Evolutionary conservation across 1,284 basidiomycete species (phyloP).

Genomic region (Puccinia brachypodii): DNA sequence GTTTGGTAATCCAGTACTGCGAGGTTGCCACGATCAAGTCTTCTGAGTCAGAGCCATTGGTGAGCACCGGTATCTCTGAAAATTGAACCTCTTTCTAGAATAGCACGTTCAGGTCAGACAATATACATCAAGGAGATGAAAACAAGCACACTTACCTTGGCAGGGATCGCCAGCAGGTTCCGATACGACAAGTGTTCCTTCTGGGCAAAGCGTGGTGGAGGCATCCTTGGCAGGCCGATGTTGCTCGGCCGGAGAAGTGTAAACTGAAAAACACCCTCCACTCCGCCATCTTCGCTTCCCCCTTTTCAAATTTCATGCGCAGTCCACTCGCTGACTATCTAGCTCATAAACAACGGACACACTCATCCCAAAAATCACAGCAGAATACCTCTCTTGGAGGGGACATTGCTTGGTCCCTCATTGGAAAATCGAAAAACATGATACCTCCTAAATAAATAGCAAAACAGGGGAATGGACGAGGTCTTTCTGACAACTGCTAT

Average conservation of each 20-base stretch:
- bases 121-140: neutral
- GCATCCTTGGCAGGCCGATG: neutral
- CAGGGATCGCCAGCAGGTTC: conserved; percentile 20
- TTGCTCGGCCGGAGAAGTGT: neutral
- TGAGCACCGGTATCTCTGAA: conserved; percentile 22
- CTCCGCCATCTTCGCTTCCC: too few species aligned
- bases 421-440: too few species aligned
- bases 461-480: too few species aligned
- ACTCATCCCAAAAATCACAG: too few species aligned
- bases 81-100: conserved; percentile 28
- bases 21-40: conserved; percentile 32
- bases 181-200: conserved; percentile 15
- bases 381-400: too few species aligned
- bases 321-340: too few species aligned
- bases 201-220: neutral
- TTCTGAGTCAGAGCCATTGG: conserved; percentile 26
- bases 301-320: too few species aligned
- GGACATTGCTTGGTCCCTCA: too few species aligned
- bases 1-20: conserved; percentile 65
- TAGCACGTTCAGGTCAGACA: neutral
- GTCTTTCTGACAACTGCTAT: too few species aligned
- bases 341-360: too few species aligned
- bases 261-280: neutral
- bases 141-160: neutral
- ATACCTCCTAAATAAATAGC: too few species aligned